Evolutionary conservation across 768 basidiomycete genomes (phyloP), one percentile per base, ranked within the genome.

Genomic region (Mycena amicta): DNA sequence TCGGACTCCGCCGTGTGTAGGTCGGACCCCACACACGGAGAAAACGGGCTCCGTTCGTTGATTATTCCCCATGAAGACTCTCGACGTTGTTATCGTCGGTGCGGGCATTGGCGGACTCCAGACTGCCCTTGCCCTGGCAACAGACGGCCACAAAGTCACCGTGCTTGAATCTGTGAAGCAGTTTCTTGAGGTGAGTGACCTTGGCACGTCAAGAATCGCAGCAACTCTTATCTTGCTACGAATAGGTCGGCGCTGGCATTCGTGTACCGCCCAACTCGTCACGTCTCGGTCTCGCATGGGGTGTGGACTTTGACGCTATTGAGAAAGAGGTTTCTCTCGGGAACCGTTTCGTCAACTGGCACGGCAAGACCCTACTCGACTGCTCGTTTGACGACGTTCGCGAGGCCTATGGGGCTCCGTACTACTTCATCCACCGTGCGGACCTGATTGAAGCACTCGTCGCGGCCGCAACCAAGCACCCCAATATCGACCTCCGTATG

Each of bases 351-450:
- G 54, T 63, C 5, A 55, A 63, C 39, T 63, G 61, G 61, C 57
- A 63, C 31, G 61, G 61, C 1, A 50, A 3, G 0, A 28, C 4
- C 5, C 55, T 63, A 1, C 57, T 63, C 8, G 61, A 63, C 15
- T 63, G 61, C 31, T 39, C 61, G 1, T 63, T 63, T 31, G 39
- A 50, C 51, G 55, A 59, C 40, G 57, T 59, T 1, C 2, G 30
- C 3, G 39, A 46, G 2, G 54, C 46, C n/a, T 71, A 72, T 22
- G 74, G 73, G 0, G 68, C 77, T 0, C 76, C 78, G 0, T 79
- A 79, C 64, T 77, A 77, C 46, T 78, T 79, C 61, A 74, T 78
- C 41, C 77, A 79, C 52, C 72, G 77, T 50, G 75, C 77, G 50
- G 77, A 78, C 56, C 75, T 79, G 27, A 75, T 76, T 53, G 67